Evolutionary conservation across 2,329 filamentous ascomycete genomes (phyloP), one percentile per base, ranked within the genome.

Genomic region (Aureobasidium sp.): DNA sequence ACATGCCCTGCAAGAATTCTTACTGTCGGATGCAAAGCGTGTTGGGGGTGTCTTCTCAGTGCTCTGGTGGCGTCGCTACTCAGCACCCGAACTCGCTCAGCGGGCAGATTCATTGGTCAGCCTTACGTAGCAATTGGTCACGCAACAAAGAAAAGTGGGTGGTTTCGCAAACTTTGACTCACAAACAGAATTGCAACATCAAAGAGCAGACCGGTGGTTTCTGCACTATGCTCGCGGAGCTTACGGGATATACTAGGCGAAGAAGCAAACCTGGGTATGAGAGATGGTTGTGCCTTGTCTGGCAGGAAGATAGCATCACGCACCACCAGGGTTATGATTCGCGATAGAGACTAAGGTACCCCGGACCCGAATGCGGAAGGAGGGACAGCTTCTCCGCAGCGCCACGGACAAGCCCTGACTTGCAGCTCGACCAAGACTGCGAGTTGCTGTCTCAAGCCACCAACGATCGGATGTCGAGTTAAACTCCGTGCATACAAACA

Each of bases 311-410:
- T 34, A 36, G 27, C 39, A 34, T 41, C 21, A 41, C 37, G 34
- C 10, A n/a, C 27, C 25, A 47, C 42, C 41, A 57, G 41, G 53
- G 41, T 57, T 25, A 15, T 27, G 39, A n/a, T 16, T 45, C 44
- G 36, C 39, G 52, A 44, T 52, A 41, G 37, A 34, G 39, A 30
- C 53, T 57, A 57, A 57, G 11, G 53, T 45, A 57, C 53, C 53
- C 53, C 53, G 37, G 41, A 55, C 52, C 52, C 52, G 39, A 15
- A 55, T 55, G 52, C 52, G 52, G 52, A 55, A 55, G 52, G 52
- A 55, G 49, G n/a, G 48, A 52, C 48, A 39, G 36, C 13, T 15
- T 41, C 53, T 42, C 53, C 53, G 52, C 52, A 55, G 39, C 53
- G 53, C 53, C 53, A 57, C n/a, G 21, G 37, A 36, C 27, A 11